These are phyloP conservation scores for Fraxinus excelsior DNA, from an alignment of 257 asterid genomes.

Conservation along the genomic window DNA sequence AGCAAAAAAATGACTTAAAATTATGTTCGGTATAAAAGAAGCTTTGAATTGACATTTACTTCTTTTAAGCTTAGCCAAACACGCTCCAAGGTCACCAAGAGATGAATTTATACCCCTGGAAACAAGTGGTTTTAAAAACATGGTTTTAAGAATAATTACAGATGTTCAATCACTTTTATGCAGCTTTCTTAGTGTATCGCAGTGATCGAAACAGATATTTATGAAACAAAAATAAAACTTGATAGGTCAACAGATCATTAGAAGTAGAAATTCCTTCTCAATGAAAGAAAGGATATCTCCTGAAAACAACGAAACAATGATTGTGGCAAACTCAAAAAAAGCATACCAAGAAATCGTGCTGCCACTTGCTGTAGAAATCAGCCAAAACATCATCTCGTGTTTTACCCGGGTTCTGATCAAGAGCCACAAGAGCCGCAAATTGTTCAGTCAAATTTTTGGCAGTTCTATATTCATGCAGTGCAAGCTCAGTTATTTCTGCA, in stretches of 20 bases:
- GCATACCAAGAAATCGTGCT: slow-evolving; percentile 81
- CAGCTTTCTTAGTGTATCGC: background rate
- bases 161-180: background rate
- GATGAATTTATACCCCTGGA: background rate
- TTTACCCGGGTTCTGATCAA: slow-evolving; percentile 75
- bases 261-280: background rate
- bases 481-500: slow-evolving; percentile 61
- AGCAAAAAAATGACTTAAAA: background rate
- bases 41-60: background rate
- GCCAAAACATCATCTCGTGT: slow-evolving; percentile 73
- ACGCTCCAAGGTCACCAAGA: background rate
- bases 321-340: background rate
- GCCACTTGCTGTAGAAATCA: slow-evolving; percentile 89
- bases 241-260: background rate
- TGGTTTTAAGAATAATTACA: background rate
- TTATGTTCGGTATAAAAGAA: background rate
- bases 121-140: background rate
- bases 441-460: slow-evolving; percentile 96
- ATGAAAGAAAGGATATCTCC: background rate
- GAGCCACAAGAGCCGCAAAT: slow-evolving; percentile 82
- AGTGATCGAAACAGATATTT: background rate
- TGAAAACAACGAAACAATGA: background rate
- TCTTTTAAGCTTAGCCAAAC: background rate
- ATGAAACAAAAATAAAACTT: background rate
- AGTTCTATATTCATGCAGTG: slow-evolving; percentile 65